Evolutionary conservation across 2,329 filamentous ascomycete species (phyloP), one percentile per base, ranked within the genome.

Genomic region (Camptophora hylomeconis): DNA sequence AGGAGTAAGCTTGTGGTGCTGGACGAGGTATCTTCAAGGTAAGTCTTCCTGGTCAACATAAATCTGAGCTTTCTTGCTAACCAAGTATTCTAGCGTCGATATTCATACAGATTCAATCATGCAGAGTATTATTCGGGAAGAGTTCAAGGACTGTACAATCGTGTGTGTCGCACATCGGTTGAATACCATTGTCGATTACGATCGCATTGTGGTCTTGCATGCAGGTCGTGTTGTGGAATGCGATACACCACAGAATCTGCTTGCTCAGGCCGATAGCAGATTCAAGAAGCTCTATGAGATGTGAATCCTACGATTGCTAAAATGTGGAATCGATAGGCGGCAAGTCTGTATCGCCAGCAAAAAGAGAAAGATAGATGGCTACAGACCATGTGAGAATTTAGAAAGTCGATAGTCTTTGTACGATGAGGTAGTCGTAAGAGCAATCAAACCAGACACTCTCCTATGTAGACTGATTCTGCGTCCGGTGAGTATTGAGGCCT

Each of bases 121-220:
- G 50, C 69, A 75, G 44, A 55, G 56, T 17, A 56, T 72, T 17
- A 60, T 75, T 30, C 59, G 67, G 3, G 53, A 61, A 25, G 57
- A 60, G 17, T 73, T 76, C 44, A 46, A 49, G 2, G 55, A 53
- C 3, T 66, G 69, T 35, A 80, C 75, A 0, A 65, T 80, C 31
- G 57, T 72, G 28, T 58, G 63, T 0, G 63, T 72, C 2, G 66
- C 67, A 4, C 68, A 72, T 48, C 65, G 67, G 16, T 52, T 72
- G 22, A 60, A 67, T 20, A 73, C 72, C 0, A 73, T 78, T 7
- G 63, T 70, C 32, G 68, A 73, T 46, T 72, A 70, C 37, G 68
- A 75, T 41, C 57, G 56, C 17, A 59, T 75, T 1, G 58, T 73
- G 3, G 68, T 74, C 10, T 63, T 74, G 63, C 60, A 58, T 16